These are phyloP conservation scores for Fusarium sp. DNA, from an alignment of 2,329 filamentous ascomycete species.

Conservation along the genomic window DNA sequence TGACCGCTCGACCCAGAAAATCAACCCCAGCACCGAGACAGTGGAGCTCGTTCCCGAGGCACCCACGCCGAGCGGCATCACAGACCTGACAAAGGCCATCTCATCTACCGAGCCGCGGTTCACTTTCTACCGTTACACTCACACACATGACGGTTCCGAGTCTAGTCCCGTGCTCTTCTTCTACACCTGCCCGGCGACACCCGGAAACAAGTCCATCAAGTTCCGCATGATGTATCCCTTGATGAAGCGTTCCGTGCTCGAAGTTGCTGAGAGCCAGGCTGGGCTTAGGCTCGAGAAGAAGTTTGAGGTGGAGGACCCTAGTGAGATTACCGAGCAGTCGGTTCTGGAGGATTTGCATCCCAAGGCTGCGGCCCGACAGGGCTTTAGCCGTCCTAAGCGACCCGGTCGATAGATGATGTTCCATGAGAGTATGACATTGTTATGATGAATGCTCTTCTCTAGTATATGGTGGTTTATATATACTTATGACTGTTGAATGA, in stretches of 20 bases:
- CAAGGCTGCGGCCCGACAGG: conserved; percentile 71
- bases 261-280: conserved; percentile 72
- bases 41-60: conserved; percentile 72
- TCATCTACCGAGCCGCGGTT: conserved; percentile 78
- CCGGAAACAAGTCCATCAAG: conserved; percentile 76
- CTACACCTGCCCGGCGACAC: conserved; percentile 79
- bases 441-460: neutral
- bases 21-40: conserved; percentile 75
- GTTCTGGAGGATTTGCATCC: conserved; percentile 76
- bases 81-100: conserved; percentile 69
- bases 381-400: conserved; percentile 82
- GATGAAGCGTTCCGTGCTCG: conserved; percentile 74
- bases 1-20: conserved; percentile 64
- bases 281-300: conserved; percentile 76
- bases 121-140: conserved; percentile 77
- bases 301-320: conserved; percentile 74
- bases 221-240: conserved; percentile 86
- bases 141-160: conserved; percentile 64
- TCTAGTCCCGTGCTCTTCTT: conserved; percentile 77
- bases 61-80: conserved; percentile 64
- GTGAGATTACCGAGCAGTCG: conserved; percentile 74
- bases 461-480: neutral
- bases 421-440: conserved; percentile 4
- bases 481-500: conserved; percentile 4
- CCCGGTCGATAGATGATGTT: conserved; percentile 68